Percentiles rank a stretch among this genome's conserved stretches.
These are phyloP conservation scores for Aspergillus quadricinctus DNA, from an alignment of 2,329 filamentous ascomycete species.

Conservation along the genomic window DNA sequence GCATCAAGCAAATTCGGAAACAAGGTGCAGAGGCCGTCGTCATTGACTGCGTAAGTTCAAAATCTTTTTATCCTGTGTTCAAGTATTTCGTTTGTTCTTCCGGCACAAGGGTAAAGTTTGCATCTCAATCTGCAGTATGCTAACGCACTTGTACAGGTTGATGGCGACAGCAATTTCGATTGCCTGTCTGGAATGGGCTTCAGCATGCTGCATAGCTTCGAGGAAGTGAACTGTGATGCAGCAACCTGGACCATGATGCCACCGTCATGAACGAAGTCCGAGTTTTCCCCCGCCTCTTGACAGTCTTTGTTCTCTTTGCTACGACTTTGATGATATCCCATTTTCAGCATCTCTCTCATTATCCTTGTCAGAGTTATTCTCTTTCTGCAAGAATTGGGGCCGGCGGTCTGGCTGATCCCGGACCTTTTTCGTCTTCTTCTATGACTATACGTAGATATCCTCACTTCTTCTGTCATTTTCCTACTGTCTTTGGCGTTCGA, in stretches of 20 bases:
- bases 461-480: background rate
- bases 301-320: slow-evolving; percentile 6
- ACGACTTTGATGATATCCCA: slow-evolving; percentile 1
- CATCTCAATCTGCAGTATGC: background rate
- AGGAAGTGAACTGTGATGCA: slow-evolving; percentile 70
- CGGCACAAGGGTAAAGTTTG: background rate
- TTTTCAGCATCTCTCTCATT: too few relatives aligned
- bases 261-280: slow-evolving; percentile 22
- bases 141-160: slow-evolving; percentile 51
- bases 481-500: background rate
- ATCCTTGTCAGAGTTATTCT: background rate
- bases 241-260: slow-evolving; percentile 57
- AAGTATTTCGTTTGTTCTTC: background rate
- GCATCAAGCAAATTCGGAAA: slow-evolving; percentile 75
- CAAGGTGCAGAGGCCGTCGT: slow-evolving; percentile 70
- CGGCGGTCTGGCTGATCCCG: background rate
- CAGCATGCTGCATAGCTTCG: slow-evolving; percentile 70
- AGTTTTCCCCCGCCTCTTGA: slow-evolving; percentile 2
- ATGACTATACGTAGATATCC: background rate
- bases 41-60: slow-evolving; percentile 69
- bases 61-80: slow-evolving; percentile 28
- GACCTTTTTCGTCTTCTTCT: background rate
- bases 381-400: background rate
- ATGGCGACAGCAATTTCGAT: slow-evolving; percentile 68
- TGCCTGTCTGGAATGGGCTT: slow-evolving; percentile 76